Evolutionary conservation across 148 eudicot species (phyloP).

Genomic region (Limonium bicolor): DNA sequence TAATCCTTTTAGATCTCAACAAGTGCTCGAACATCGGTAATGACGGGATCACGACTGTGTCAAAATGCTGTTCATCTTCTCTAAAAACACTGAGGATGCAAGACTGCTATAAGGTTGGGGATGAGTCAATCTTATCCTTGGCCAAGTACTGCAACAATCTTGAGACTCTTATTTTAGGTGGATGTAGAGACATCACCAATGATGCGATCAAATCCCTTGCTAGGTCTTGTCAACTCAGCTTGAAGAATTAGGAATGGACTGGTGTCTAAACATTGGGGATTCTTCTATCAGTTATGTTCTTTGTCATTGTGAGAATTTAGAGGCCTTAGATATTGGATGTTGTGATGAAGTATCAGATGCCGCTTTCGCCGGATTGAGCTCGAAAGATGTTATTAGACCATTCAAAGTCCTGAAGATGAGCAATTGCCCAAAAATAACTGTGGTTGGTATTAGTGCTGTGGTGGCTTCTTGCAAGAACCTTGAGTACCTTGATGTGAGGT

Average conservation of each 20-base stretch:
- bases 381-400: conserved; percentile 18
- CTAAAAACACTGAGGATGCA: conserved; percentile 52
- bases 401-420: conserved; percentile 58
- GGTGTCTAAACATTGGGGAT: conserved; percentile 80
- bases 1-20: conserved; percentile 49
- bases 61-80: conserved; percentile 52
- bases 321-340: conserved; percentile 75
- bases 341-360: conserved; percentile 86
- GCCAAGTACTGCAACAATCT: conserved; percentile 54
- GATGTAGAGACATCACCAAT: conserved; percentile 59
- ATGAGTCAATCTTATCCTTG: conserved; percentile 44
- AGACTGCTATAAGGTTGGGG: conserved; percentile 72
- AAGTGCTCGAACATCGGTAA: conserved; percentile 83
- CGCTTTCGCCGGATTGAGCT: conserved; percentile 47
- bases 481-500: conserved; percentile 80
- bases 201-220: conserved; percentile 46
- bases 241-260: conserved; percentile 71
- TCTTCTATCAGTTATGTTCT: conserved; percentile 45
- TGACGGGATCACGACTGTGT: conserved; percentile 38
- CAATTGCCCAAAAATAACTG: conserved; percentile 75
- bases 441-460: conserved; percentile 39
- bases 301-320: conserved; percentile 42
- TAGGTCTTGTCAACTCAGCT: conserved; percentile 30
- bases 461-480: conserved; percentile 46
- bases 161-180: conserved; percentile 77